Evolutionary conservation across 176 grass and related monocot genomes (phyloP), one percentile per base, ranked within the genome.

Genomic region (Phragmites australis): DNA sequence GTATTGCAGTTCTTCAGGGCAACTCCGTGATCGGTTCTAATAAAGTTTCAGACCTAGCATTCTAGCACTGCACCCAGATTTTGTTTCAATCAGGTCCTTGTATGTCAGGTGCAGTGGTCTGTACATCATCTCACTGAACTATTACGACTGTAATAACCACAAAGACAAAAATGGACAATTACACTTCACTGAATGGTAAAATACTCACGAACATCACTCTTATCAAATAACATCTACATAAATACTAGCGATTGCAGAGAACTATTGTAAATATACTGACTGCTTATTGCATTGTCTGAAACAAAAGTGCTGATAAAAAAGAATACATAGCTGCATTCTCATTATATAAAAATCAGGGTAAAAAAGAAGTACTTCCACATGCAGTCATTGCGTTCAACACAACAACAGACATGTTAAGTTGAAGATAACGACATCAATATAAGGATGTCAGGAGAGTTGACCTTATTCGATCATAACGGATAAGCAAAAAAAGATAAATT

Each of bases 391-490:
- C 48, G n/a, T 59, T 55, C n/a, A 50, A 65, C 47, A 44, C 16
- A 72, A 68, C 7, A 80, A 27, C 29, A 67, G 19, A 29, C 10
- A 77, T 65, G 43, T 34, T 52, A 44, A 53, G 32, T 46, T 19
- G 13, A 51, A 69, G 23, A 3, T 21, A 72, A 4, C 23, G 66
- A 6, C 74, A 58, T 55, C 47, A 49, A 49, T 72, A 67, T 47
- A 48, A 49, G 32, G 30, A 74, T 58, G 81, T 27, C 49, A 32
- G 27, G 31, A 43, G 30, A 10, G 71, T 22, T 25, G 18, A 21
- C 75, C 62, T 69, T 81, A 76, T 79, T 84, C 18, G 34, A 72
- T 65, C 14, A 34, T 12, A 63, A 45, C 22, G 2, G 17, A 67
- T 25, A 65, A 21, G 0, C 6, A 81, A 11, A 19, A 6, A 68